A percentile compares a stretch with the other conserved stretches of the same genome.
These are phyloP conservation scores for Fusarium liriodendri DNA, from an alignment of 2,329 filamentous ascomycete species.

Conservation along the genomic window DNA sequence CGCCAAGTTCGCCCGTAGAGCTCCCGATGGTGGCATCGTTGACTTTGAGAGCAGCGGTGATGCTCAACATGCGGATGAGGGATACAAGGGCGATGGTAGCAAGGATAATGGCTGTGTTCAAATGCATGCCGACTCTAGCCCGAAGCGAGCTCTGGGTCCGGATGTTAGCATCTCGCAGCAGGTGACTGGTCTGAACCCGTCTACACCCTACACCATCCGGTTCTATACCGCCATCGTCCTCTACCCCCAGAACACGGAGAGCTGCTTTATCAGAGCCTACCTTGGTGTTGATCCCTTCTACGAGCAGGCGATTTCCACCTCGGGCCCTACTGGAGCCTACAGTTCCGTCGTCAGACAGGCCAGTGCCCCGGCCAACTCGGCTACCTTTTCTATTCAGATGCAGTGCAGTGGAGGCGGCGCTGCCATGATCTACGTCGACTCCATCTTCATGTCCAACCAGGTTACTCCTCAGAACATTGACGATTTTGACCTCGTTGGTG, in stretches of 20 bases:
- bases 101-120: background rate
- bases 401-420: background rate
- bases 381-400: conserved; percentile 1
- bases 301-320: background rate
- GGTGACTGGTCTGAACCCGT: background rate
- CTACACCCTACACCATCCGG: conserved; percentile 17
- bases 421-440: conserved; percentile 12
- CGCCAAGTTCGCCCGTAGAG: conserved; percentile 1
- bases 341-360: background rate
- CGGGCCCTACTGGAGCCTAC: background rate
- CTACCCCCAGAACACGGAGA: background rate
- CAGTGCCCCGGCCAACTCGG: background rate
- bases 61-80: background rate
- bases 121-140: background rate
- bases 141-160: conserved; percentile 3
- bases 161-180: conserved; percentile 12
- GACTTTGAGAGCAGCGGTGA: background rate
- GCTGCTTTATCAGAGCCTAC: conserved; percentile 10
- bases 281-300: conserved; percentile 10
- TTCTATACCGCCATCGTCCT: conserved; percentile 17
- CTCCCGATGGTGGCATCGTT: background rate
- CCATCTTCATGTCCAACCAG: conserved; percentile 29
- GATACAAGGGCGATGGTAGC: conserved; percentile 17
- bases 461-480: conserved; percentile 27
- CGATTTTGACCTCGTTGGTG: conserved; percentile 3